These are phyloP conservation scores for Monosporascus sp. DNA, from an alignment of 2,329 filamentous ascomycete species.

Conservation along the genomic window DNA sequence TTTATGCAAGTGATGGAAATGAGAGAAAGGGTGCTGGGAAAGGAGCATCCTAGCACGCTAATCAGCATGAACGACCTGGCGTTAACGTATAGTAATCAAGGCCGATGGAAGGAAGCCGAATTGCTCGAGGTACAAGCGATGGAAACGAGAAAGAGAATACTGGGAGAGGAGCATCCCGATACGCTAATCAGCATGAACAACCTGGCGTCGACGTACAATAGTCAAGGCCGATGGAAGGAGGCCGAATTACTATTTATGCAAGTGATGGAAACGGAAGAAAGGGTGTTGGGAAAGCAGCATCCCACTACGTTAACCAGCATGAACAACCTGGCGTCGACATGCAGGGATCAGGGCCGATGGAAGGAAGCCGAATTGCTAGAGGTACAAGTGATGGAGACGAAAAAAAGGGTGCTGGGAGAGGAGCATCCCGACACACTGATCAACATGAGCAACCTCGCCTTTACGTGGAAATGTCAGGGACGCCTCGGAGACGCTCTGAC, in stretches of 20 bases:
- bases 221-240: not conserved
- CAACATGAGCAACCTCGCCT: too few relatives aligned
- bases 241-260: not conserved
- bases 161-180: not conserved
- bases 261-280: not conserved
- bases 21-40: not conserved
- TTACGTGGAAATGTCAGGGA: too few relatives aligned
- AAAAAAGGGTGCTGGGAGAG: too few relatives aligned
- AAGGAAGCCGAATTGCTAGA: too few relatives aligned
- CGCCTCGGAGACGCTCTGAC: too few relatives aligned
- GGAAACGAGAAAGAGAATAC: not conserved
- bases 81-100: not conserved
- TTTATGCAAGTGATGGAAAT: not conserved
- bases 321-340: not conserved
- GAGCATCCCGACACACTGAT: too few relatives aligned
- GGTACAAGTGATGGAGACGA: too few relatives aligned
- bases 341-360: not conserved
- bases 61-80: not conserved
- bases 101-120: not conserved
- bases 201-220: not conserved
- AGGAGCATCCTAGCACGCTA: not conserved
- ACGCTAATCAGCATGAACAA: not conserved
- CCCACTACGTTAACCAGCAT: not conserved
- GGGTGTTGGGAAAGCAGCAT: not conserved
- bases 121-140: not conserved